Conservation (phyloP, 2,329 filamentous ascomycete genomes). For the Fusarium verrucosum region DNA sequence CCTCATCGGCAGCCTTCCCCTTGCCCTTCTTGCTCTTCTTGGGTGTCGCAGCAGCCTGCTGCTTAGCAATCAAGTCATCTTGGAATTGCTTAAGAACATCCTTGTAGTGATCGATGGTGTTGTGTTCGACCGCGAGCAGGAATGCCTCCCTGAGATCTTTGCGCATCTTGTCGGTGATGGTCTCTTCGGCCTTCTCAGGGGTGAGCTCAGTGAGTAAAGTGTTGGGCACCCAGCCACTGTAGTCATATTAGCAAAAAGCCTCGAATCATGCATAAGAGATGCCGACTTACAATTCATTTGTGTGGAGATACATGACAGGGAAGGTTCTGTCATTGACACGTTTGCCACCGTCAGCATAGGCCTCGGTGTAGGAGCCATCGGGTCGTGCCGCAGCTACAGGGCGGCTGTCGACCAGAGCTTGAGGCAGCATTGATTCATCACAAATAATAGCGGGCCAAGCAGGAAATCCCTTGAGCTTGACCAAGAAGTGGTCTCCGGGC, state of each 20-base stretch:
- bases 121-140: conserved; percentile 78
- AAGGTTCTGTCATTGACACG: conserved; percentile 86
- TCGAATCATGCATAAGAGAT: background rate
- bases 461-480: conserved; percentile 93
- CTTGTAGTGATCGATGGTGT: conserved; percentile 86
- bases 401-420: conserved; percentile 76
- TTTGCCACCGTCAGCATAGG: conserved; percentile 88
- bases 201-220: conserved; percentile 82
- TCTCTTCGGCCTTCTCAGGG: conserved; percentile 73
- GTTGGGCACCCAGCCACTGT: conserved; percentile 91
- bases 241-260: conserved; percentile 21
- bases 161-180: conserved; percentile 78
- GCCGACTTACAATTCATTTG: conserved; percentile 92
- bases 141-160: conserved; percentile 84
- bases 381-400: conserved; percentile 83
- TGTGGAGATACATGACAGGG: conserved; percentile 92
- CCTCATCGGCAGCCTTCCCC: conserved; percentile 64
- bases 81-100: conserved; percentile 75
- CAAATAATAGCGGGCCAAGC: conserved; percentile 95
- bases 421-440: conserved; percentile 92
- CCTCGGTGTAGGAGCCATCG: conserved; percentile 88
- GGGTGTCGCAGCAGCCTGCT: conserved; percentile 53
- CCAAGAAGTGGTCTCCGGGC: conserved; percentile 91
- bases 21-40: conserved; percentile 58
- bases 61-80: conserved; percentile 67